Conservation (phyloP, 208 protist species). For the Cochliopodium minus region DNA sequence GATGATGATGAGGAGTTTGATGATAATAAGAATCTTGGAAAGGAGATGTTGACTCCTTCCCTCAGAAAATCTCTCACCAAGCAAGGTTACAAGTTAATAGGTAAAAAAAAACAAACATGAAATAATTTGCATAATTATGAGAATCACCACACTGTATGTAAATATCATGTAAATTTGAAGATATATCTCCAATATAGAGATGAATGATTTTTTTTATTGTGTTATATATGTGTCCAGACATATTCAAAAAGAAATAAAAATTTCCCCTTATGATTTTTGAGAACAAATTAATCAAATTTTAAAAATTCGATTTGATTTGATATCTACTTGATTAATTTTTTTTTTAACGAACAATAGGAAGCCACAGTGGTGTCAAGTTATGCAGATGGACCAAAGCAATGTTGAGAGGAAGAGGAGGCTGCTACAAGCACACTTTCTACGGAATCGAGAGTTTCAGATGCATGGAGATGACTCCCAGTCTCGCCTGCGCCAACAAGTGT, state of each 20-base stretch:
- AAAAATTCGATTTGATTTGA: not conserved
- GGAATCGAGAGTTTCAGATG: conserved; percentile 78
- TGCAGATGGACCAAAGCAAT: conserved; percentile 88
- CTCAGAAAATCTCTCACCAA: conserved; percentile 67
- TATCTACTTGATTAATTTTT: conserved; percentile 15
- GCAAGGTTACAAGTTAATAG: conserved; percentile 76
- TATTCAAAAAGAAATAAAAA: too few relatives aligned
- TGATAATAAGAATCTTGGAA: conserved; percentile 31
- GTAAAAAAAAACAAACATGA: too few relatives aligned
- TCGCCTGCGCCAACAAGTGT: conserved; percentile 87
- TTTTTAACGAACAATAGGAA: too few relatives aligned
- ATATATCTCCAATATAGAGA: too few relatives aligned
- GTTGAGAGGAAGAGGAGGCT: conserved; percentile 78
- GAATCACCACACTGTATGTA: too few relatives aligned
- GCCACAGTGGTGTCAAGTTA: conserved; percentile 83
- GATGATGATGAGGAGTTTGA: conserved; percentile 29
- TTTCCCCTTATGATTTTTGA: too few relatives aligned
- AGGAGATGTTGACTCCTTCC: conserved; percentile 59
- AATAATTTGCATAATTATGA: too few relatives aligned
- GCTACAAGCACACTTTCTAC: conserved; percentile 94
- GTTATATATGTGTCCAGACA: too few relatives aligned
- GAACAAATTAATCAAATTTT: too few relatives aligned
- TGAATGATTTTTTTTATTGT: too few relatives aligned
- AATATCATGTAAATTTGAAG: too few relatives aligned
- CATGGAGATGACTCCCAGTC: conserved; percentile 85